Conservation (phyloP, 1,139 yeast genomes). For the Hyphopichia burtonii region DNA sequence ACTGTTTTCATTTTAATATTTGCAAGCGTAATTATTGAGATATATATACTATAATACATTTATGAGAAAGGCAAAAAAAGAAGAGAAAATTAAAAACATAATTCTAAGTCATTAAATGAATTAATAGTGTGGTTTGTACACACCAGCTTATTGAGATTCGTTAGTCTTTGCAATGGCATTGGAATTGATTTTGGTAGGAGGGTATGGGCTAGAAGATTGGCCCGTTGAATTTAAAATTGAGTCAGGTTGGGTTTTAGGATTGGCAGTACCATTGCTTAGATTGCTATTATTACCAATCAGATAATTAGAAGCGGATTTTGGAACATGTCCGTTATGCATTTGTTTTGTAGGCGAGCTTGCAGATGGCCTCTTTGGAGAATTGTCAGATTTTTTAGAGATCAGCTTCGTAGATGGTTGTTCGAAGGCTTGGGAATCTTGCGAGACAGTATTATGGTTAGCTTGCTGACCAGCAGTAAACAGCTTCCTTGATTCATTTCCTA, state of each 20-base stretch:
- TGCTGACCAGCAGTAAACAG: not conserved
- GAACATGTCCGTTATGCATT: not conserved
- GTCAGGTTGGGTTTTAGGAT: not conserved
- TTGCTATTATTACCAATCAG: not conserved
- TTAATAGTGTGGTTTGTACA: not conserved
- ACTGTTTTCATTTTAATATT: no score
- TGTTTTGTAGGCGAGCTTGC: not conserved
- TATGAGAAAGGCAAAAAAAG: conserved; percentile 1
- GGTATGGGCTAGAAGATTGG: not conserved
- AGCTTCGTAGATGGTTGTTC: not conserved
- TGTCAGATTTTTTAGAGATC: not conserved
- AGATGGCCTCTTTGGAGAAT: not conserved
- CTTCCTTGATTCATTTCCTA: not conserved
- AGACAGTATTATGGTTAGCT: not conserved
- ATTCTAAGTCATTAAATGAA: conserved; percentile 1
- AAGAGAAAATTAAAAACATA: not conserved
- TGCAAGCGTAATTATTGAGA: not conserved
- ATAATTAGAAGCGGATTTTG: not conserved
- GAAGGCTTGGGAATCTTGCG: not conserved
- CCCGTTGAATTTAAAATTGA: not conserved
- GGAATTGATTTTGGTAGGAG: not conserved
- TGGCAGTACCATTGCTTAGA: not conserved
- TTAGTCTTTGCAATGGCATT: not conserved
- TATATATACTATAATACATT: conserved; percentile 1
- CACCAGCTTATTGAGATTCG: not conserved